These are phyloP conservation scores for Leishmania turanica DNA, from an alignment of 208 protist species.

Conservation along the genomic window DNA sequence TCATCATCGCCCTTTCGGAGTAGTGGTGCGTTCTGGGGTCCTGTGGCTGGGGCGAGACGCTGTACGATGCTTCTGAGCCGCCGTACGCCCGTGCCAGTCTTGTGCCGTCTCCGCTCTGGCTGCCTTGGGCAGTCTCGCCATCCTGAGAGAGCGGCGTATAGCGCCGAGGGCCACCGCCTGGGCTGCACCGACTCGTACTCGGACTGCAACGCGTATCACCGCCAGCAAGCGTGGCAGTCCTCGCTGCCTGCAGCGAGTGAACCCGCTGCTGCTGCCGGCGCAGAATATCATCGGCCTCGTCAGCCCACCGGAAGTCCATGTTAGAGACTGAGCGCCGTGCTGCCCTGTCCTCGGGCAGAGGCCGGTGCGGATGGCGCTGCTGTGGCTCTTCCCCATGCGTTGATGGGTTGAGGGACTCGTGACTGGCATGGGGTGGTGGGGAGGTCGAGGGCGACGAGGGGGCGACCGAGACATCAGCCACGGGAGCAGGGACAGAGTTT, in stretches of 20 bases:
- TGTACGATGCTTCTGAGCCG: conserved; percentile 4
- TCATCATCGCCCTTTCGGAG: neutral
- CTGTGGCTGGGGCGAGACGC: conserved; percentile 32
- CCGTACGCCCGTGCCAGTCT: neutral
- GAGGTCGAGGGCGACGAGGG: neutral
- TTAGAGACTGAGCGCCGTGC: conserved; percentile 29
- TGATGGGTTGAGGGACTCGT: neutral
- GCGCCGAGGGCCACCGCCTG: conserved; percentile 4
- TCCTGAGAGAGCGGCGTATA: conserved; percentile 8
- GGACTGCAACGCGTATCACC: conserved; percentile 15
- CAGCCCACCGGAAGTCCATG: conserved; percentile 57
- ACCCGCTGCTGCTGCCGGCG: conserved; percentile 48
- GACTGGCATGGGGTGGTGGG: neutral
- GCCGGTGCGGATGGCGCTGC: neutral
- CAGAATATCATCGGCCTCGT: conserved; percentile 38
- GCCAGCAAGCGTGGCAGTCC: neutral
- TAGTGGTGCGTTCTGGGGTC: conserved; percentile 17
- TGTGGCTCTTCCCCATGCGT: neutral
- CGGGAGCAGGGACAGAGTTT: neutral
- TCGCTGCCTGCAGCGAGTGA: conserved; percentile 5
- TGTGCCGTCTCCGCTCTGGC: neutral
- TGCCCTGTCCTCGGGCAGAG: neutral
- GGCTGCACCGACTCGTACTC: conserved; percentile 1
- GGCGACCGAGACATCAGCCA: neutral
- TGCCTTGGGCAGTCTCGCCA: neutral